phyloP scores from a whole-genome alignment of 306 rosid species.

The Cicer cuneatum region DNA sequence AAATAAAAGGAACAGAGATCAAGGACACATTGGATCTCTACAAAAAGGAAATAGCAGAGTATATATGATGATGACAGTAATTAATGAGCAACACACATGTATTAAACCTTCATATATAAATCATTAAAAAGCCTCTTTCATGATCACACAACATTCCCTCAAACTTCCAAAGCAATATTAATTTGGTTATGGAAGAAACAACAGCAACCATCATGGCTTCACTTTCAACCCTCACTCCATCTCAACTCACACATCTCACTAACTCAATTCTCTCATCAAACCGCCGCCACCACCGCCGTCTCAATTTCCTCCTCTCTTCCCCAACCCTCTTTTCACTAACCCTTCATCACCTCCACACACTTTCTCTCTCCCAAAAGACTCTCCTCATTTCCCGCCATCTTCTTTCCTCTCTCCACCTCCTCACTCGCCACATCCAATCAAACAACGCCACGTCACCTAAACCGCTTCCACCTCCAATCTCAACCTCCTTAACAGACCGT shows the following conservation, averaged over 20 bases:
- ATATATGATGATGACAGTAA: slow-evolving; percentile 27
- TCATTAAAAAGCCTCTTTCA: slow-evolving; percentile 50
- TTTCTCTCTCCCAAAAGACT: slow-evolving; percentile 70
- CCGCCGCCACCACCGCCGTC: slow-evolving; percentile 65
- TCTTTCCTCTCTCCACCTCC: slow-evolving; percentile 73
- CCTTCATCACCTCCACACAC: slow-evolving; percentile 71
- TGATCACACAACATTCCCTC: not conserved
- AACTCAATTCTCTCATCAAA: slow-evolving; percentile 60
- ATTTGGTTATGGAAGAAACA: slow-evolving; percentile 63
- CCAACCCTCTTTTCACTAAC: slow-evolving; percentile 71
- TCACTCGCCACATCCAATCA: slow-evolving; percentile 57
- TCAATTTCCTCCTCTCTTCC: slow-evolving; percentile 70
- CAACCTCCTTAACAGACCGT: slow-evolving; percentile 47
- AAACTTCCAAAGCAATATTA: slow-evolving; percentile 37
- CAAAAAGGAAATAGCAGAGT: slow-evolving; percentile 5
- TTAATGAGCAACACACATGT: slow-evolving; percentile 27
- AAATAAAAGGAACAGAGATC: not conserved
- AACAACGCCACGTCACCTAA: not conserved
- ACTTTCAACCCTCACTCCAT: slow-evolving; percentile 71
- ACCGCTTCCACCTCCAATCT: slow-evolving; percentile 28
- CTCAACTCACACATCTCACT: slow-evolving; percentile 68
- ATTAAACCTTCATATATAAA: slow-evolving; percentile 2
- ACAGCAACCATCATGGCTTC: slow-evolving; percentile 65
- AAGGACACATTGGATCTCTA: slow-evolving; percentile 47
- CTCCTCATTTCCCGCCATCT: slow-evolving; percentile 77